Base-by-base conservation (phyloP, 257 asterid species). In the Rehmannia glutinosa region DNA sequence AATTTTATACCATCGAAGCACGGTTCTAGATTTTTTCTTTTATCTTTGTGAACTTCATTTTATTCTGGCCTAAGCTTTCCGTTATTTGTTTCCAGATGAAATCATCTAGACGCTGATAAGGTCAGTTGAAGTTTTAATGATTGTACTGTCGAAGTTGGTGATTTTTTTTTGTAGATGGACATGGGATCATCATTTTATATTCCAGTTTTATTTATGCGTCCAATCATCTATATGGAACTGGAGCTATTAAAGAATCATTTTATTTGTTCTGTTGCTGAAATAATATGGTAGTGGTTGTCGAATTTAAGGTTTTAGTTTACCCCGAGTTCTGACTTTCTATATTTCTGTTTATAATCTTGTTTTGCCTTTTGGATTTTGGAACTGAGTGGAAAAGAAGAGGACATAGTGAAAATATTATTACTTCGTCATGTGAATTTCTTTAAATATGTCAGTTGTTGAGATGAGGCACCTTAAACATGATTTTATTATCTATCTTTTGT, bases 61-160 rank as follows among this genome's bases (percentile, higher is more conserved):
- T 17, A 15, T 13, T 30, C 30, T 6, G 23, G 25, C 10, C 19
- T 12, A 20, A 68, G 50, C 46, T 73, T 28, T 27, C 57, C 42
- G 42, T 54, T 17, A 58, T 51, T 50, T 43, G 46, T 55, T 28
- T 68, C 67, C 81, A 19, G 82, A 70, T 73, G 81, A 65, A 39
- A 75, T 71, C 43, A 23, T 65, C 66, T 25, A 21, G 21, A 20
- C 52, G 61, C 76, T 32, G 61, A 68, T 64, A 67, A 78, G 88
- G 87, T 83, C 46, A 67, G 82, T 70, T 62, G 21, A 23, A 33
- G 13, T 19, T 68, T 41, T 39, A 1, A 51, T 36, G 4, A 19
- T 21, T 58, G 43, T 64, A 28, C 41, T 64, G 4, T 46, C 25
- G 21, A 32, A 19, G 10, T 52, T 58, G 12, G 46, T 30, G 49